Evolutionary conservation across 129 eudicot species (phyloP).

Genomic region (Arctium lappa): DNA sequence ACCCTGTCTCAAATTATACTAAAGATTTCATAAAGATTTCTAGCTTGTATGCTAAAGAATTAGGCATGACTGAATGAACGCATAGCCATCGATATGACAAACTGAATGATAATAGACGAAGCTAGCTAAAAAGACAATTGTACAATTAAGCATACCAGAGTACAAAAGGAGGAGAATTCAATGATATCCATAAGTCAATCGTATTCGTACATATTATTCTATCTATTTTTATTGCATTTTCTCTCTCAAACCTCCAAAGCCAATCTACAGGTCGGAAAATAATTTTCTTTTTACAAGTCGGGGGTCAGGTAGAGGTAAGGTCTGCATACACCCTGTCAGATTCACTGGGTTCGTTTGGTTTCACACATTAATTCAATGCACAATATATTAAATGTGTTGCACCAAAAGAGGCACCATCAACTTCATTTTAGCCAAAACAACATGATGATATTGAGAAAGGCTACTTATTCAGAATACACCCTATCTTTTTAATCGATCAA

Average conservation of each 20-base stretch:
- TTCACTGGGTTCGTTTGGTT: background rate
- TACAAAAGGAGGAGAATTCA: background rate
- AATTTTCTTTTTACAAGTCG: background rate
- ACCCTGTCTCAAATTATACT: background rate
- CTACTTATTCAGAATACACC: background rate
- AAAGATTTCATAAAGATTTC: background rate
- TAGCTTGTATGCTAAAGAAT: background rate
- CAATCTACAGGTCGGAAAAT: background rate
- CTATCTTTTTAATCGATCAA: background rate
- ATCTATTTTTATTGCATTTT: too few species aligned
- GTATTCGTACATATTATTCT: background rate
- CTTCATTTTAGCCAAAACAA: background rate
- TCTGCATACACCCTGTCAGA: too few species aligned
- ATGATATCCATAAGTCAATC: background rate
- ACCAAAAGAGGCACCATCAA: background rate
- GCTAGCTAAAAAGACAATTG: background rate
- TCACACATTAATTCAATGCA: background rate
- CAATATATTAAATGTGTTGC: background rate
- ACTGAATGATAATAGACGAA: background rate
- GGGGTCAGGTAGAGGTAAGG: background rate
- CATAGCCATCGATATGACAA: background rate
- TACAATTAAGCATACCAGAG: background rate
- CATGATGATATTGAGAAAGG: background rate
- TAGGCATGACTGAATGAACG: background rate
- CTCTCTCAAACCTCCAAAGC: background rate